Percentiles rank a stretch among this genome's conserved stretches.
These are phyloP conservation scores for Xylaria venustula DNA, from an alignment of 495 filamentous ascomycete species.

Conservation along the genomic window DNA sequence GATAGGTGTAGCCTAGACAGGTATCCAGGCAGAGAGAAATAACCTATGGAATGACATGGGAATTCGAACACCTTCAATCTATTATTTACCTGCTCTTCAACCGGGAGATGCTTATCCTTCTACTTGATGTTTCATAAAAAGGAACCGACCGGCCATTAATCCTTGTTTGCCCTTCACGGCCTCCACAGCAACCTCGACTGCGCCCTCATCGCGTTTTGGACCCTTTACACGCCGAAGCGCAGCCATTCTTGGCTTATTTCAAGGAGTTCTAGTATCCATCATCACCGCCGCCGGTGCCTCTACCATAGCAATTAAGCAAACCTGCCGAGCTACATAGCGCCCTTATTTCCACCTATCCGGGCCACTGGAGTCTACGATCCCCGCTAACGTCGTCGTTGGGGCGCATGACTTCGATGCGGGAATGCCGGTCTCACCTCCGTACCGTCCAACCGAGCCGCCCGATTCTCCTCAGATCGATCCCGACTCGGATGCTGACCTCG, in stretches of 20 bases:
- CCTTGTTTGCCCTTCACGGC: neutral
- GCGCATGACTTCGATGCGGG: conserved; percentile 43
- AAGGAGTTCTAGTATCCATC: too few species aligned
- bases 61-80: neutral
- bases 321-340: neutral
- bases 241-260: too few species aligned
- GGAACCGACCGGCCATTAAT: neutral
- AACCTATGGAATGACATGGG: neutral
- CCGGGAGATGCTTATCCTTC: too few species aligned
- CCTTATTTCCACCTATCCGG: neutral
- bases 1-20: neutral
- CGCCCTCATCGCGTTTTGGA: neutral
- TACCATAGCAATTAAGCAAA: too few species aligned
- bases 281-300: too few species aligned
- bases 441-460: conserved; percentile 49
- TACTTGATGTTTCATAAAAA: neutral
- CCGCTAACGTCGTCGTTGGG: conserved; percentile 13
- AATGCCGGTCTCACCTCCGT: conserved; percentile 53
- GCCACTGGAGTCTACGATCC: neutral
- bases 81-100: too few species aligned
- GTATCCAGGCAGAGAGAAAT: neutral
- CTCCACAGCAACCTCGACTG: neutral
- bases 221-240: neutral
- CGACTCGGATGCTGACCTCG: conserved; percentile 69
- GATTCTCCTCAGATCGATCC: conserved; percentile 53